These are phyloP conservation scores for Colletotrichum sp. DNA, from an alignment of 2,329 filamentous ascomycete species.

Conservation along the genomic window DNA sequence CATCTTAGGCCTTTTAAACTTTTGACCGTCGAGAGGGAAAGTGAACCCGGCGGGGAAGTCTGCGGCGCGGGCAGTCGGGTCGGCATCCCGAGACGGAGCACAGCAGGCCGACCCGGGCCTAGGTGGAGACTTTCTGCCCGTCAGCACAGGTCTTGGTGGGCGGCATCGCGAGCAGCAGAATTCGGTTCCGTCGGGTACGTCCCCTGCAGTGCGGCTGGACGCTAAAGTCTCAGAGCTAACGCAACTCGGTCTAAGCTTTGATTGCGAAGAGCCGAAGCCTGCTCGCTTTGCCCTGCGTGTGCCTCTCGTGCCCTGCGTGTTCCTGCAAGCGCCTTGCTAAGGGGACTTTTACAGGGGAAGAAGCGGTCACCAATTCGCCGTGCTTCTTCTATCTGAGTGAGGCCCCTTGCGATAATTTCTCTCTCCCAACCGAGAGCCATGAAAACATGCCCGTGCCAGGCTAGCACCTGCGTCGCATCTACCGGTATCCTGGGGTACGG, in stretches of 20 bases:
- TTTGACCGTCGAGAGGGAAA: not conserved
- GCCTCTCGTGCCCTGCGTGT: not conserved
- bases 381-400: not conserved
- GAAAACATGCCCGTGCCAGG: not conserved
- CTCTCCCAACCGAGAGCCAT: not conserved
- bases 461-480: not conserved
- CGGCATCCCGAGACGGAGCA: not conserved
- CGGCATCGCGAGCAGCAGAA: not conserved
- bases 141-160: not conserved
- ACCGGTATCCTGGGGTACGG: not conserved
- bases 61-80: not conserved
- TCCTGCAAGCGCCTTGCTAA: not conserved
- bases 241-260: not conserved
- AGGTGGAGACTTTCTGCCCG: not conserved
- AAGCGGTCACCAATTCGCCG: not conserved
- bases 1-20: not conserved
- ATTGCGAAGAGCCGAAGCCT: not conserved
- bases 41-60: not conserved
- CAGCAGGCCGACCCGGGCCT: not conserved
- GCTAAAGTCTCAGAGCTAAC: not conserved
- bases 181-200: not conserved
- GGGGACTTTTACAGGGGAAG: not conserved
- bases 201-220: conserved; percentile 19
- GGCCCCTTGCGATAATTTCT: not conserved
- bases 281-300: not conserved